These are phyloP conservation scores for Fusarium sp. DNA, from an alignment of 2,329 filamentous ascomycete genomes.

Conservation along the genomic window DNA sequence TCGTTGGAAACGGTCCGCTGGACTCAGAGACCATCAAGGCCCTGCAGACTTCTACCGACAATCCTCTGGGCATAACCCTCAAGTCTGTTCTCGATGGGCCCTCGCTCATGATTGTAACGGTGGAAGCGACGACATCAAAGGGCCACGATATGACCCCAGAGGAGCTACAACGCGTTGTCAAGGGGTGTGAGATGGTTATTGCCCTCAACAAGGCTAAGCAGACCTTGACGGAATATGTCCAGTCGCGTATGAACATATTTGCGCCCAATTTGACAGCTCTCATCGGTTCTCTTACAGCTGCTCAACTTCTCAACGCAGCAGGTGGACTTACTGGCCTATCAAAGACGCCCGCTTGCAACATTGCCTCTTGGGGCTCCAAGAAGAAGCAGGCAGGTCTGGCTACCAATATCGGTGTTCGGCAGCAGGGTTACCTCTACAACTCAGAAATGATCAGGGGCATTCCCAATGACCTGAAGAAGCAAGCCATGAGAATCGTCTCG, in stretches of 20 bases:
- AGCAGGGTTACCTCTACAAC: slow-evolving; percentile 94
- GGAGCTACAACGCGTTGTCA: slow-evolving; percentile 81
- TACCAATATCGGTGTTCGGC: slow-evolving; percentile 90
- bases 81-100: slow-evolving; percentile 89
- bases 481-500: slow-evolving; percentile 94
- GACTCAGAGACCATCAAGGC: slow-evolving; percentile 84
- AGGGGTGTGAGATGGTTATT: slow-evolving; percentile 91
- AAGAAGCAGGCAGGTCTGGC: slow-evolving; percentile 88
- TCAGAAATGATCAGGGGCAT: slow-evolving; percentile 90
- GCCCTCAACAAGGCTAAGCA: slow-evolving; percentile 89
- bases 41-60: slow-evolving; percentile 82
- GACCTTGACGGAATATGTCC: slow-evolving; percentile 91
- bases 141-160: slow-evolving; percentile 82
- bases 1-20: slow-evolving; percentile 92
- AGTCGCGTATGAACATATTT: slow-evolving; percentile 96
- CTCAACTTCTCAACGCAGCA: slow-evolving; percentile 95
- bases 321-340: slow-evolving; percentile 90
- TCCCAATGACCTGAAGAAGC: slow-evolving; percentile 87
- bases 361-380: slow-evolving; percentile 91
- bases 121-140: slow-evolving; percentile 92
- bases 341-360: slow-evolving; percentile 93
- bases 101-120: slow-evolving; percentile 93
- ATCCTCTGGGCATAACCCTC: slow-evolving; percentile 81
- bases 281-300: slow-evolving; percentile 92
- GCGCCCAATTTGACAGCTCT: slow-evolving; percentile 93